These are phyloP conservation scores for Talaromyces sp. DNA, from an alignment of 2,329 filamentous ascomycete species.

Conservation along the genomic window DNA sequence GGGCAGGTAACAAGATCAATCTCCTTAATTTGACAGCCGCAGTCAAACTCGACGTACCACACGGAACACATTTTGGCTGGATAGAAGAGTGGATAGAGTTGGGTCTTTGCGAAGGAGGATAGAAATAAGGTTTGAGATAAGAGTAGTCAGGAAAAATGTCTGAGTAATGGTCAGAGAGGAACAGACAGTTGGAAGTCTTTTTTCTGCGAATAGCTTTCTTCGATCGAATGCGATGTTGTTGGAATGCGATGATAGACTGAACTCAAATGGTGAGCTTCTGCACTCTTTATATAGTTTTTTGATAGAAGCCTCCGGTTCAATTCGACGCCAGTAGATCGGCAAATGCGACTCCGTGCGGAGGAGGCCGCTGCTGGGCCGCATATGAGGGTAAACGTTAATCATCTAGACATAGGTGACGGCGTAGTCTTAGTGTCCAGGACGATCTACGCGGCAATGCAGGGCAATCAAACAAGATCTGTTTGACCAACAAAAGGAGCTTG, in stretches of 20 bases:
- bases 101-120: neutral
- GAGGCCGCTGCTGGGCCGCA: conserved; percentile 10
- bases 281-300: conserved; percentile 13
- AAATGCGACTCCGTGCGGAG: conserved; percentile 10
- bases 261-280: conserved; percentile 3
- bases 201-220: neutral
- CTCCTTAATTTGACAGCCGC: conserved; percentile 32
- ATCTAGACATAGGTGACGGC: conserved; percentile 9
- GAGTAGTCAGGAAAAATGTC: neutral
- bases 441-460: conserved; percentile 15
- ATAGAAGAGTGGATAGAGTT: neutral
- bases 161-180: neutral
- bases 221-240: conserved; percentile 3
- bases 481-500: conserved; percentile 10
- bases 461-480: conserved; percentile 13
- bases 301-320: neutral
- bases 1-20: conserved; percentile 33
- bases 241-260: conserved; percentile 8
- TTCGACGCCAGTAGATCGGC: neutral
- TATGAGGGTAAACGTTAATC: conserved; percentile 5
- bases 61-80: conserved; percentile 30
- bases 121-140: conserved; percentile 4
- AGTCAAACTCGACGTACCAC: conserved; percentile 35
- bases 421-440: conserved; percentile 8
- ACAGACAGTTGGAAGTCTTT: neutral